Conservation (phyloP, 164 flowering plant species). For the Piper longum region DNA sequence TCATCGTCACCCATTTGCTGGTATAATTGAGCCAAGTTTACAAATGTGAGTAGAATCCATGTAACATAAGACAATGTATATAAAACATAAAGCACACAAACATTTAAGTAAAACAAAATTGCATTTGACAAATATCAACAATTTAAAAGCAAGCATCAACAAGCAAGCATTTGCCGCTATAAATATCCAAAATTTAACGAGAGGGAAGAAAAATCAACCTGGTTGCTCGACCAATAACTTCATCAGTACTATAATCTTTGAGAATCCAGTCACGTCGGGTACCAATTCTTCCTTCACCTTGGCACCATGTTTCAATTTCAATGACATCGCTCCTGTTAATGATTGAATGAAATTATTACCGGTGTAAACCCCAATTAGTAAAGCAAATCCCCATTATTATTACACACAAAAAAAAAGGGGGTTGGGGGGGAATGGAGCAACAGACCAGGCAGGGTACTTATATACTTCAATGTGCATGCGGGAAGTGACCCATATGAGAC, state of each 20-base stretch:
- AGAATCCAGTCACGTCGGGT: constrained; percentile 95
- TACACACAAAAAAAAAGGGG: not conserved
- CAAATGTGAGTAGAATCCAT: not conserved
- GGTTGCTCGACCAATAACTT: constrained; percentile 93
- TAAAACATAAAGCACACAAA: not conserved
- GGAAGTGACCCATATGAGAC: constrained; percentile 97
- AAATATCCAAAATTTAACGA: not conserved
- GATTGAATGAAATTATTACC: not conserved
- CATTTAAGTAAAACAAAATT: too few relatives aligned
- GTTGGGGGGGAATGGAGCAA: not conserved
- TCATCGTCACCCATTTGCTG: constrained; percentile 96
- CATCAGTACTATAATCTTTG: constrained; percentile 66
- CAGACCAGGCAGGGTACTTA: constrained; percentile 95
- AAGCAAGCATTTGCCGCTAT: not conserved
- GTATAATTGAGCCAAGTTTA: constrained; percentile 5
- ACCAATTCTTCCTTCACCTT: constrained; percentile 84
- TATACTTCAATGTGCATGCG: constrained; percentile 97
- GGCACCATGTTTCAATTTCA: constrained; percentile 98
- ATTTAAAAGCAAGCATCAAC: not conserved
- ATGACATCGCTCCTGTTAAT: constrained; percentile 78
- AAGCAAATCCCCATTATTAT: not conserved
- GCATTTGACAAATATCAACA: not conserved
- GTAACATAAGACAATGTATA: too few relatives aligned
- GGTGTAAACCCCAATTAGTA: not conserved
- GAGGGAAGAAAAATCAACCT: constrained; percentile 28